Evolutionary conservation across 2,329 filamentous ascomycete genomes (phyloP), one percentile per base, ranked within the genome.

Genomic region (Curvularia verruculosa): DNA sequence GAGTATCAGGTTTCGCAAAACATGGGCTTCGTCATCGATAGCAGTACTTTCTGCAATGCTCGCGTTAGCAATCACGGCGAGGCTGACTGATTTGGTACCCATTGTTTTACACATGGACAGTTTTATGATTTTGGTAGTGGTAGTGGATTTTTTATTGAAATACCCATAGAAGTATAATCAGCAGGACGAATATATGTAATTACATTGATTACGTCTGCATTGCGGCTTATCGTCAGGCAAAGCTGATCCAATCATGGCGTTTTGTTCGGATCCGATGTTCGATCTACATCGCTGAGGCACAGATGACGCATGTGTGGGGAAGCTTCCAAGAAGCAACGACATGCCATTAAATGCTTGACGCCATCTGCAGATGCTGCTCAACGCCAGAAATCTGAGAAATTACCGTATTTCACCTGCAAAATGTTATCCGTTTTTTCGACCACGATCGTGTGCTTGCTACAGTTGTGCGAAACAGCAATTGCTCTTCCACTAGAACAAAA

Each of bases 1-100:
- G 76, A 79, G 49, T 77, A 78, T 56, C 77, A 79, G 49, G 71
- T 78, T 41, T 71, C 75, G 7, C 77, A 73, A 18, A 79, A 79
- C 61, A 76, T 79, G 73, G 77, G 77, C 21, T 79, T 79, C 55
- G 77, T 79, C 6, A 75, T 74, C 1, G 72, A 71, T 52, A 78
- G 76, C 58, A 61, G 66, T 41, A 65, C 71, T 7, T 77, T 72
- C 24, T 70, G 63, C 45, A 61, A 67, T 13, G 66, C 70, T 12
- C 51, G 60, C 29, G 46, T 67, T 9, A 58, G 19, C 50, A 52
- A 60, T 18, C 54, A 44, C 40, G 31, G 34, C n/a, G 40, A 46
- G 18, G 39, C 49, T 13, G 47, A 31, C 15, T 57, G 37, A 54
- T 8, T 48, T 24, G 15, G 26, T 15, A 3, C 29, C 34, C 18